Evolutionary conservation across 2,329 filamentous ascomycete genomes (phyloP), one percentile per base, ranked within the genome.

Genomic region (Venturia effusa): DNA sequence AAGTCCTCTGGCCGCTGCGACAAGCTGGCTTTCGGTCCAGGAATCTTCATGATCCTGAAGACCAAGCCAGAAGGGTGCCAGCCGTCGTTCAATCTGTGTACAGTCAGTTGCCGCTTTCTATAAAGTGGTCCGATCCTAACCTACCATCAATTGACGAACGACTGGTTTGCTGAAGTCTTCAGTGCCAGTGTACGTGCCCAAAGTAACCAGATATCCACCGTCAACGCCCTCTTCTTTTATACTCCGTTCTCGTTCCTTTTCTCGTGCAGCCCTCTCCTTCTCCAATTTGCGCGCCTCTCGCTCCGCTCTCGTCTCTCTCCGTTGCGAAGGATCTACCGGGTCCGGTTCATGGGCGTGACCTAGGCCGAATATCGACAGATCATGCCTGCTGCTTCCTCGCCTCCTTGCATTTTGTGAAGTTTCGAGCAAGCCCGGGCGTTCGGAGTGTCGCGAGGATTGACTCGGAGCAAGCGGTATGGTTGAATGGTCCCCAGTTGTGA

Each of bases 51-150:
- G 91, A 74, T 97, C 92, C 67, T 96, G 88, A 4, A 99, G 79
- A 5, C 94, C 94, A 72, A 88, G 88, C 92, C 93, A 99, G 74
- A 99, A 99, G 0, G 94, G 94, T 51, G 94, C 94, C 66, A 99
- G 77, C 67, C 89, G 87, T 69, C 94, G 84, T 76, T 99, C 94
- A 73, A 99, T 92, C 93, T 97, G 71, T n/a, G 11, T 22, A 57
- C 13, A 22, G 22, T 57, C 8, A 57, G 17, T 34, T n/a, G 51
- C 51, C 11, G 30, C 27, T 34, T 17, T 57, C 19, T 17, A 57
- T 5, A 45, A 45, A 24, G 67, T 66, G 70, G 63, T 66, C 8
- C 2, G n/a, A 27, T 19, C 22, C 15, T 22, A 39, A 48, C 19
- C 17, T 82, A 96, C 92, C 87, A 94, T 93, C 64, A 99, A 79